phyloP scores from a whole-genome alignment of 2,329 filamentous ascomycete species.

The Fusarium odoratissimum region DNA sequence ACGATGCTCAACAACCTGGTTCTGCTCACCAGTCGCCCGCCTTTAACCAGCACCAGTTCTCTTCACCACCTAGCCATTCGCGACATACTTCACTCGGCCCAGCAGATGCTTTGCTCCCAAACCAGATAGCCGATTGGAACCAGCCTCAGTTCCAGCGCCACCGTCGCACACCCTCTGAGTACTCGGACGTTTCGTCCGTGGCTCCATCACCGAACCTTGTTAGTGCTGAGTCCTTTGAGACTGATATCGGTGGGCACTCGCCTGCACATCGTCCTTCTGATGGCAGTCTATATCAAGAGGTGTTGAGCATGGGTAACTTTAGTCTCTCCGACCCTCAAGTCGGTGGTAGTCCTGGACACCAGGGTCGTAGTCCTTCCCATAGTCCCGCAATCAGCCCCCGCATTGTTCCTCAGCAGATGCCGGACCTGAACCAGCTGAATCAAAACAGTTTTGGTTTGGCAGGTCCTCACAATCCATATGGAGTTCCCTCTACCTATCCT shows the following conservation, averaged over 20 bases:
- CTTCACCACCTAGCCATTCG: constrained; percentile 63
- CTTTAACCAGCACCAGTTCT: constrained; percentile 68
- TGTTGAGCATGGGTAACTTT: constrained; percentile 82
- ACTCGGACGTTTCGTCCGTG: constrained; percentile 88
- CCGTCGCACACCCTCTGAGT: constrained; percentile 87
- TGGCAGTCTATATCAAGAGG: constrained; percentile 78
- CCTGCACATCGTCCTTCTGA: constrained; percentile 83
- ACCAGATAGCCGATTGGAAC: constrained; percentile 65
- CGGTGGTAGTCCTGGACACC: constrained; percentile 71
- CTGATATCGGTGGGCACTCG: constrained; percentile 77
- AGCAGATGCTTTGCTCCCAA: constrained; percentile 65
- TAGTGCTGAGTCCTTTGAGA: constrained; percentile 82
- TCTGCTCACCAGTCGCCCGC: constrained; percentile 68
- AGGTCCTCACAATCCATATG: constrained; percentile 54
- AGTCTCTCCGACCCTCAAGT: constrained; percentile 79
- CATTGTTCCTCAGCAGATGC: constrained; percentile 67
- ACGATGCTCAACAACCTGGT: constrained; percentile 58
- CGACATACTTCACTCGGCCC: constrained; percentile 68
- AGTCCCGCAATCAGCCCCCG: constrained; percentile 75
- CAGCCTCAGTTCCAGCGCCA: constrained; percentile 80
- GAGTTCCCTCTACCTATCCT: constrained; percentile 50
- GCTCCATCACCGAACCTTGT: constrained; percentile 85
- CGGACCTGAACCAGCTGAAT: constrained; percentile 63
- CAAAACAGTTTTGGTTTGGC: constrained; percentile 60
- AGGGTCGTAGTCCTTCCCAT: constrained; percentile 84